Percentiles rank a stretch among this genome's conserved stretches.
Evolutionary conservation across 2,329 filamentous ascomycete species (phyloP).

Genomic region (Paecilomyces fulvus): DNA sequence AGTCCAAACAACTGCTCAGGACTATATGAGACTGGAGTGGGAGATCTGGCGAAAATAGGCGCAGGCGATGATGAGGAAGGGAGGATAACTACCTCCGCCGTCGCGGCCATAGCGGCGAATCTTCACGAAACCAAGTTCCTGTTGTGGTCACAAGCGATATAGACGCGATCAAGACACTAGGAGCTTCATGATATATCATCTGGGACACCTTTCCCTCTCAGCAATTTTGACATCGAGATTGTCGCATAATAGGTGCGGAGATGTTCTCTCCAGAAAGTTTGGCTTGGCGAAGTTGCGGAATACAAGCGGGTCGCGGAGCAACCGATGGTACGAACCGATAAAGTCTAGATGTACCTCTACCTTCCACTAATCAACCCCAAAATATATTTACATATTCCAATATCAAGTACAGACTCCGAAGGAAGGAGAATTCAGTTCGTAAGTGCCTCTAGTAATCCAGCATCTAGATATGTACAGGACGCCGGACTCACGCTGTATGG

Average conservation of each 20-base stretch:
- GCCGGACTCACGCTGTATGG: neutral
- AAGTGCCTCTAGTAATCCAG: neutral
- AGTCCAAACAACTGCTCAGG: slow-evolving; percentile 7
- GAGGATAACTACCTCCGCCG: slow-evolving; percentile 29
- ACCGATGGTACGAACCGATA: slow-evolving; percentile 13
- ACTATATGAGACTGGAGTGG: slow-evolving; percentile 18
- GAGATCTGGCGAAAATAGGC: slow-evolving; percentile 18
- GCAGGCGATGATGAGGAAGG: slow-evolving; percentile 38
- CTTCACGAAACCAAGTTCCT: neutral
- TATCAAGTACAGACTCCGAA: neutral
- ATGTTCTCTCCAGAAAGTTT: slow-evolving; percentile 1
- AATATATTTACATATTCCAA: neutral
- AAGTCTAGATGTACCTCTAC: neutral
- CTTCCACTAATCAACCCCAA: neutral
- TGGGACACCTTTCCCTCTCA: neutral
- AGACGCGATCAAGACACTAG: neutral
- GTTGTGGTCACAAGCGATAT: neutral
- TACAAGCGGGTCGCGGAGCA: slow-evolving; percentile 22
- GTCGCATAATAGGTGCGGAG: neutral
- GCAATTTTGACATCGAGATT: neutral
- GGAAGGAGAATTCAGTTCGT: neutral
- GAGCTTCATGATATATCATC: neutral
- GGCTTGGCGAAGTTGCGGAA: slow-evolving; percentile 29
- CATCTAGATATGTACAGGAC: neutral
- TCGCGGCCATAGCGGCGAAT: slow-evolving; percentile 25